phyloP scores from a whole-genome alignment of 208 protist species.

The Trypanosoma melophagium region DNA sequence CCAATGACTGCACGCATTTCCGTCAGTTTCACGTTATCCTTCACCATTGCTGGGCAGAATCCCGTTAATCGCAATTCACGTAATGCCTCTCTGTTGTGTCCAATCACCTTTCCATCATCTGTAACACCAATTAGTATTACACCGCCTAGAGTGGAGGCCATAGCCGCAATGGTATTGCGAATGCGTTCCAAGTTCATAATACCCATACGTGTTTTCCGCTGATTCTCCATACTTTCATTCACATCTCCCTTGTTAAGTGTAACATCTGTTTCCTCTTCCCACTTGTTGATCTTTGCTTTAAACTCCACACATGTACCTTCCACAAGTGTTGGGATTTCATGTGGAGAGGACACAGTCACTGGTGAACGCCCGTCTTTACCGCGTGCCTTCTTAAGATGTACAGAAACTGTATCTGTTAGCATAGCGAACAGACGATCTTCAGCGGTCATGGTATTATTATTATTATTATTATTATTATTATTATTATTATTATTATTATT shows the following conservation, averaged over 20 bases:
- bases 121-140: slow-evolving; percentile 74
- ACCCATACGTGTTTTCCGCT: background rate
- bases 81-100: slow-evolving; percentile 51
- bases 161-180: slow-evolving; percentile 78
- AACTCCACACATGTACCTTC: slow-evolving; percentile 80
- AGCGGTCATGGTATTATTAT: background rate
- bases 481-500: too few species aligned
- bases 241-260: background rate
- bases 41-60: slow-evolving; percentile 86
- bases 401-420: slow-evolving; percentile 61
- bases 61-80: slow-evolving; percentile 54
- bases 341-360: slow-evolving; percentile 35
- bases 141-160: slow-evolving; percentile 75
- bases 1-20: slow-evolving; percentile 54
- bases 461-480: too few species aligned
- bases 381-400: slow-evolving; percentile 60
- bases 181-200: slow-evolving; percentile 72
- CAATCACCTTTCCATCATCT: slow-evolving; percentile 65
- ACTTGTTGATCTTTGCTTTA: slow-evolving; percentile 40
- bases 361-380: slow-evolving; percentile 23
- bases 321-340: slow-evolving; percentile 47
- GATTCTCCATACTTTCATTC: background rate
- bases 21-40: slow-evolving; percentile 53
- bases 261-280: background rate
- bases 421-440: slow-evolving; percentile 37